Evolutionary conservation across 371 early-diverging fungal genomes (phyloP), one percentile per base, ranked within the genome.

Genomic region (Mortierella sp.): DNA sequence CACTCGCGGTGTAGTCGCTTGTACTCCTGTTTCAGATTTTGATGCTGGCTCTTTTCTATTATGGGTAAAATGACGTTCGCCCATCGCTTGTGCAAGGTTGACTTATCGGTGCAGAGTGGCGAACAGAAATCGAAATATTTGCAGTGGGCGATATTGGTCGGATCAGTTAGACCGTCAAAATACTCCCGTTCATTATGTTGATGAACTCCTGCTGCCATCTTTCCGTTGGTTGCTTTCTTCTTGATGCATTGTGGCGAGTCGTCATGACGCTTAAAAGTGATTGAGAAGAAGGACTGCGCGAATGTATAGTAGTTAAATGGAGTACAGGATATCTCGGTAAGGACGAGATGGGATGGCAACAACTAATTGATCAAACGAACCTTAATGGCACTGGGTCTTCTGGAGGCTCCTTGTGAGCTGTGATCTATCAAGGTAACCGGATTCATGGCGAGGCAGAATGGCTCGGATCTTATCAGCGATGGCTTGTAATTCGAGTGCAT

Each of bases 71-170:
- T 51, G 68, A 38, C 76, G 70, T 70, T 70, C 41, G 32, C 51
- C 70, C 70, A 70, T 51, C 70, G 76, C 49, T 21, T 49, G 70
- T 75, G 76, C 21, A 75, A 44, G 29, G 55, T 29, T 38, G 46
- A 43, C 38, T 43, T 65, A 21, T 75, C 55, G 43, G 41, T 44
- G 70, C 70, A 54, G 32, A 46, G 54, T 32, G 76, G 76, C 24
- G 41, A 75, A 54, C 70, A 75, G 70, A 48, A 75, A 70, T 70
- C 32, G 70, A 75, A 70, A 54, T 75, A 75, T 8, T 75, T 48
- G 70, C 68, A 51, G 60, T 70, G 76, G n/a, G 76, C 11, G 76
- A 75, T 75, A 32, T 75, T 29, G 43, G 24, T 48, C 27, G 70
- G 76, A 24, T 75, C 70, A 29, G 76, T 51, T 12, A 70, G 41